These are phyloP conservation scores for Trichoderma harzianum DNA, from an alignment of 2,329 filamentous ascomycete genomes.

Conservation along the genomic window DNA sequence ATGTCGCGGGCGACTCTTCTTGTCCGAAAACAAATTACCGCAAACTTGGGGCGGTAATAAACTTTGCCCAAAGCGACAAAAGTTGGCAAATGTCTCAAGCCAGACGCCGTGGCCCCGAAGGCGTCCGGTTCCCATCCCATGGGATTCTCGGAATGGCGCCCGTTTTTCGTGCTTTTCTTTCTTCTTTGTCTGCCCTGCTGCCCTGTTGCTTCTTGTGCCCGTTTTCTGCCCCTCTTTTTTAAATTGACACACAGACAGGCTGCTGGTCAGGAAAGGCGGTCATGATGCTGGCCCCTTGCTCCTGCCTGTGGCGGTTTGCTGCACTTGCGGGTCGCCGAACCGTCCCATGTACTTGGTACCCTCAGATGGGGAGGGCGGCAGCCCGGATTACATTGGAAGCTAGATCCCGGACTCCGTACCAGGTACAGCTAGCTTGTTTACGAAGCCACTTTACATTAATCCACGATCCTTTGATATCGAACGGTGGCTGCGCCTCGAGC, in stretches of 20 bases:
- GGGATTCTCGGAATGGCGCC: not conserved
- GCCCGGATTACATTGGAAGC: not conserved
- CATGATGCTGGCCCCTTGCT: conserved; percentile 11
- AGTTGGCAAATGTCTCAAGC: not conserved
- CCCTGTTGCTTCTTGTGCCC: not conserved
- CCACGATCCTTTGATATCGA: not conserved
- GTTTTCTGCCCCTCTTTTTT: not conserved
- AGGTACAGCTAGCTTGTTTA: not conserved
- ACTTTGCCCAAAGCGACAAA: not conserved
- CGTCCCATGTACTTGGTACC: conserved; percentile 13
- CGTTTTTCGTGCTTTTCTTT: not conserved
- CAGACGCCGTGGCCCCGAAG: not conserved
- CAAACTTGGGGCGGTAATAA: conserved; percentile 5
- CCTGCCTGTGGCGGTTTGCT: not conserved
- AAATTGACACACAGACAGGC: not conserved
- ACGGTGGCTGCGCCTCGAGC: conserved; percentile 1
- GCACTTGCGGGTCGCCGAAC: not conserved
- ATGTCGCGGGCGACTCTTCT: not conserved
- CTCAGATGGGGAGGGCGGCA: not conserved
- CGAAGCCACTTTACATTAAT: not conserved
- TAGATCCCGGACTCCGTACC: not conserved
- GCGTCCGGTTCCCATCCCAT: not conserved
- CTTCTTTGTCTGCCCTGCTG: not conserved
- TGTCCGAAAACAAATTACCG: conserved; percentile 7
- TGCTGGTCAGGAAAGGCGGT: conserved; percentile 11